Base-by-base conservation (phyloP, 1,284 basidiomycete species). In the Ganoderma multipileum region DNA sequence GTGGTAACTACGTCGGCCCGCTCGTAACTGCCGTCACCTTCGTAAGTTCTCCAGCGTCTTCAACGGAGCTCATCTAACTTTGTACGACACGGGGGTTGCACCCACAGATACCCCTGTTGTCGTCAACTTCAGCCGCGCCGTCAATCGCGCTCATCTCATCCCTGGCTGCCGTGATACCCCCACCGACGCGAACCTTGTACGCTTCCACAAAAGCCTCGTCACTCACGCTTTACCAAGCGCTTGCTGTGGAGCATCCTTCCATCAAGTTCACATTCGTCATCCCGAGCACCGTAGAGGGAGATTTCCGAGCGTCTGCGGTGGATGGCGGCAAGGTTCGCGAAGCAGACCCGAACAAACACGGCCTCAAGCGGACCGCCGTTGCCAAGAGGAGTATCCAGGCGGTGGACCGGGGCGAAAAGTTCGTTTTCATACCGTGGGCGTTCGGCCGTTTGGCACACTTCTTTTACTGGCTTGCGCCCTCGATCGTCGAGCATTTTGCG, bases 111-210 rank as follows among this genome's bases (percentile, higher is more conserved):
- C 95, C 96, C 0, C 77, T 96, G 3, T 87, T 98, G 28, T 84
- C 88, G 23, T 81, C 84, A 23, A 89, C 90, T 0, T 97, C 95
- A 0, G 68, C 75, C 0, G 85, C 88, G 0, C 96, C 96, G 0
- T 89, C 93, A 0, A 85, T 97, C 52, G 87, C 94, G 47, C 88
- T 96, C 63, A 81, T 97, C 47, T 95, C 94, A 11, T 95, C 92
- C 8, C 84, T 94, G 4, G 95, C 92, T 2, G 90, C 94, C 0
- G 84, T 93, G 9, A 88, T 96, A 33, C 93, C 96, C 0, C 90
- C 96, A 0, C 96, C 96, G 0, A 95, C 94, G 0, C 91, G 96
- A 20, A 84, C 93, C 0, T 81, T 98, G 36, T 98, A 98, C 79
- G 89, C 88, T 0, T 90, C 95, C 0, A 94, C 93, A 4, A 98